Percentiles rank a stretch among this genome's conserved stretches.
These are phyloP conservation scores for Toxicodendron radicans DNA, from an alignment of 345 rosid genomes.

Conservation along the genomic window DNA sequence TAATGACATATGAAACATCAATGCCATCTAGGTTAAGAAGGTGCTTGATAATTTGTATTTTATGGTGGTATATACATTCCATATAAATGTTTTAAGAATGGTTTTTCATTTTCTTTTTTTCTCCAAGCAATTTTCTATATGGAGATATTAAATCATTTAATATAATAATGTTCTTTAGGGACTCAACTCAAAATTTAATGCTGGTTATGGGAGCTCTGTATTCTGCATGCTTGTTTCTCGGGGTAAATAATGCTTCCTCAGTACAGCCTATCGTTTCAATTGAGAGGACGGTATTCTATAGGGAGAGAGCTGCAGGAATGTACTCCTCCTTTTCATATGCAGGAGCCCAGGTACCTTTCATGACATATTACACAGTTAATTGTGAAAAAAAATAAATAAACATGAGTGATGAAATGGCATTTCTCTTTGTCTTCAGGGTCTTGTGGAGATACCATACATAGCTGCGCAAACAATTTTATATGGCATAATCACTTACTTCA, in stretches of 20 bases:
- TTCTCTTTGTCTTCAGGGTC: conserved; percentile 43
- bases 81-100: background rate
- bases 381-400: background rate
- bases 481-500: conserved; percentile 80
- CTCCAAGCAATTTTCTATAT: background rate
- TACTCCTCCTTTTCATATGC: conserved; percentile 77
- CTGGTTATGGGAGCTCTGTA: conserved; percentile 88
- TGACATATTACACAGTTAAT: background rate
- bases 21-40: background rate
- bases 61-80: background rate
- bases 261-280: conserved; percentile 89
- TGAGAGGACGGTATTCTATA: conserved; percentile 85
- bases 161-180: conserved; percentile 27
- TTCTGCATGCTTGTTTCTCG: conserved; percentile 77
- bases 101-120: background rate
- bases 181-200: conserved; percentile 53
- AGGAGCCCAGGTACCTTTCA: conserved; percentile 58
- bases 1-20: background rate
- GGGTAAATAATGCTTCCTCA: conserved; percentile 80
- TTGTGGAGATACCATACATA: conserved; percentile 91
- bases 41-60: background rate
- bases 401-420: background rate
- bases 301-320: conserved; percentile 95
- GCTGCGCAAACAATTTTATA: conserved; percentile 63
- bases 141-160: background rate